Conservation (phyloP, 1,139 yeast species). For the Candida labiduridarum region DNA sequence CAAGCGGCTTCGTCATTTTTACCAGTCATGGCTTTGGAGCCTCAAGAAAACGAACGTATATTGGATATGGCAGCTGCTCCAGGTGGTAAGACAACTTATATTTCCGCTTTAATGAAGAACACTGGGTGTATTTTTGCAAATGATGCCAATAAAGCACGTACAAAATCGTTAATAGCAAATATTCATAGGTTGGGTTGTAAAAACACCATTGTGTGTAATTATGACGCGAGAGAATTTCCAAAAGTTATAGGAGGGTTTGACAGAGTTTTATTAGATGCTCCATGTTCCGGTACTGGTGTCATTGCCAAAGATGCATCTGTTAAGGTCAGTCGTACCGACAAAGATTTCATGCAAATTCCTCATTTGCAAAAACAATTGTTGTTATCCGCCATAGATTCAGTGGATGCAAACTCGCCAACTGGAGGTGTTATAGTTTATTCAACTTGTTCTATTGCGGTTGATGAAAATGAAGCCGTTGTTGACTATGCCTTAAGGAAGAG, state of each 20-base stretch:
- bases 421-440: constrained; percentile 97
- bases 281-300: constrained; percentile 99
- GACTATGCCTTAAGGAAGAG: constrained; percentile 96
- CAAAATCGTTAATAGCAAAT: constrained; percentile 94
- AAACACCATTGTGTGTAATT: constrained; percentile 94
- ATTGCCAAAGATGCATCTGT: constrained; percentile 97
- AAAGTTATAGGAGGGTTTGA: constrained; percentile 98
- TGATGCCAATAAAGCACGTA: constrained; percentile 94
- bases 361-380: constrained; percentile 93
- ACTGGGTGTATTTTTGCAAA: constrained; percentile 98
- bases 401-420: constrained; percentile 85
- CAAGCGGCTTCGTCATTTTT: constrained; percentile 98
- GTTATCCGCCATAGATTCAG: constrained; percentile 95
- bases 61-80: constrained; percentile 99
- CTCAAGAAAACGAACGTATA: constrained; percentile 92
- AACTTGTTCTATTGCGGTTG: constrained; percentile 97
- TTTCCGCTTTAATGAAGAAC: constrained; percentile 95
- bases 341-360: constrained; percentile 95
- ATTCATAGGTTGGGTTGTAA: constrained; percentile 97
- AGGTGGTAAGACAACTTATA: constrained; percentile 98
- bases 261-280: constrained; percentile 93
- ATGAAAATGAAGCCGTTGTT: constrained; percentile 98
- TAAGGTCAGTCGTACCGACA: constrained; percentile 90
- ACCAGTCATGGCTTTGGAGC: constrained; percentile 97
- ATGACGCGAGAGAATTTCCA: constrained; percentile 98